phyloP scores from a whole-genome alignment of 495 filamentous ascomycete genomes.

The Delitschia confertaspora region DNA sequence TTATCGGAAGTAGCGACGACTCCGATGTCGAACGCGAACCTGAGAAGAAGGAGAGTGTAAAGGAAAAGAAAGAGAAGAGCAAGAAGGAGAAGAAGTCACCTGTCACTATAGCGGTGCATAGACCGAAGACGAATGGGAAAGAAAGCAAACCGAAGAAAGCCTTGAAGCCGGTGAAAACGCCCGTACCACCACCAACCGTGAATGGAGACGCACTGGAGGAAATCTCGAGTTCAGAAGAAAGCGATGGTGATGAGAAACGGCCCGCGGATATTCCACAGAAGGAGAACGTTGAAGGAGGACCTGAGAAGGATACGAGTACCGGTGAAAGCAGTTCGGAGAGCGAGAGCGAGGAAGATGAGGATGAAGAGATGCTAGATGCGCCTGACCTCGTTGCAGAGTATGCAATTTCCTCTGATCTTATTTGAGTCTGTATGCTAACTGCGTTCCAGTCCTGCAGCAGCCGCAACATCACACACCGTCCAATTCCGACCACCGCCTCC shows the following conservation, averaged over 20 bases:
- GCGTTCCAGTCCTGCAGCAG: constrained; percentile 3
- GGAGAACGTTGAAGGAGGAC: not conserved
- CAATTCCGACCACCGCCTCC: constrained; percentile 34
- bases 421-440: constrained; percentile 4
- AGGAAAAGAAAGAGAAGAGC: constrained; percentile 7
- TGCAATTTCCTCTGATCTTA: not conserved
- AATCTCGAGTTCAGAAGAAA: constrained; percentile 13
- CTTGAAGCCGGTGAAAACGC: not conserved
- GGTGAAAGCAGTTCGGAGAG: constrained; percentile 14
- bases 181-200: not conserved
- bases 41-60: constrained; percentile 7
- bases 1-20: constrained; percentile 17
- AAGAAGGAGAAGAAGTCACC: constrained; percentile 2
- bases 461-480: constrained; percentile 13
- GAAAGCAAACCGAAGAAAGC: constrained; percentile 13
- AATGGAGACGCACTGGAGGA: not conserved
- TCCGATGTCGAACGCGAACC: constrained; percentile 1
- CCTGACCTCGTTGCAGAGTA: not conserved
- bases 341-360: constrained; percentile 3
- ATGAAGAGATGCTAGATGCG: not conserved
- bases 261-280: not conserved
- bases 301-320: not conserved
- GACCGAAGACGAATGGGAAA: constrained; percentile 10
- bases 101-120: constrained; percentile 7
- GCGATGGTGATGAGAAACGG: constrained; percentile 1